These are phyloP conservation scores for Aciculoconidium aculeatum DNA, from an alignment of 805 yeast genomes.

Conservation along the genomic window DNA sequence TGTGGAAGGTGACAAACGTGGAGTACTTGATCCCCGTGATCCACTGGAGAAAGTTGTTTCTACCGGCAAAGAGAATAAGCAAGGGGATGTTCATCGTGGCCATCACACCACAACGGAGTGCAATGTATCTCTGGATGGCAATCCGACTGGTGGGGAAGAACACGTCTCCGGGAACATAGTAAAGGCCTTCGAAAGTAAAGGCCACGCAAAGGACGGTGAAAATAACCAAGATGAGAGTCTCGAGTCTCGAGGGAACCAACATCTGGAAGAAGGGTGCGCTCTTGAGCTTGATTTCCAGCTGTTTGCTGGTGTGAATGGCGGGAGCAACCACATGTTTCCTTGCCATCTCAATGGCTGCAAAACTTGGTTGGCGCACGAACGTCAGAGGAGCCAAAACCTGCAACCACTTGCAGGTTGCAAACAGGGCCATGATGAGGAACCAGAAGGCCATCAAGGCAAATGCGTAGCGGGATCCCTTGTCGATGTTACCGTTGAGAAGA, in stretches of 20 bases:
- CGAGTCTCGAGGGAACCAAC: slow-evolving; percentile 33
- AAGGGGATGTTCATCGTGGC: slow-evolving; percentile 44
- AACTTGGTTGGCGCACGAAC: slow-evolving; percentile 1
- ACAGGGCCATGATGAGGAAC: slow-evolving; percentile 10
- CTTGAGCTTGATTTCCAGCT: too few species aligned
- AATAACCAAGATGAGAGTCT: slow-evolving; percentile 22
- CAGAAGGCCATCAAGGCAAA: too few species aligned
- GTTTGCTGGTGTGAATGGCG: slow-evolving; percentile 26
- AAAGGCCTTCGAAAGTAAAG: slow-evolving; percentile 6
- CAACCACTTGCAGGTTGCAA: slow-evolving; percentile 10
- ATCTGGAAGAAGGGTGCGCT: slow-evolving; percentile 20
- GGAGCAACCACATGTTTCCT: slow-evolving; percentile 35
- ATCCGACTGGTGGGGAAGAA: slow-evolving; percentile 7
- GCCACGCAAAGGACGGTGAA: slow-evolving; percentile 16
- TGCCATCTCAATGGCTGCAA: slow-evolving; percentile 19
- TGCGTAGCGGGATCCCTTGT: too few species aligned
- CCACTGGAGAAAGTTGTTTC: slow-evolving; percentile 54
- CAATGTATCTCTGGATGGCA: slow-evolving; percentile 25
- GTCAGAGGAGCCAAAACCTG: slow-evolving; percentile 24
- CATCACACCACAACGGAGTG: slow-evolving; percentile 41
- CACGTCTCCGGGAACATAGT: slow-evolving; percentile 11
- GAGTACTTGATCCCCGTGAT: slow-evolving; percentile 55
- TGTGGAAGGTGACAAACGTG: slow-evolving; percentile 38
- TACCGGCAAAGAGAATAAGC: slow-evolving; percentile 52
- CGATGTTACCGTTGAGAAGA: too few species aligned